Evolutionary conservation across 2,329 filamentous ascomycete genomes (phyloP), one percentile per base, ranked within the genome.

Genomic region (Penicillium crustosum): DNA sequence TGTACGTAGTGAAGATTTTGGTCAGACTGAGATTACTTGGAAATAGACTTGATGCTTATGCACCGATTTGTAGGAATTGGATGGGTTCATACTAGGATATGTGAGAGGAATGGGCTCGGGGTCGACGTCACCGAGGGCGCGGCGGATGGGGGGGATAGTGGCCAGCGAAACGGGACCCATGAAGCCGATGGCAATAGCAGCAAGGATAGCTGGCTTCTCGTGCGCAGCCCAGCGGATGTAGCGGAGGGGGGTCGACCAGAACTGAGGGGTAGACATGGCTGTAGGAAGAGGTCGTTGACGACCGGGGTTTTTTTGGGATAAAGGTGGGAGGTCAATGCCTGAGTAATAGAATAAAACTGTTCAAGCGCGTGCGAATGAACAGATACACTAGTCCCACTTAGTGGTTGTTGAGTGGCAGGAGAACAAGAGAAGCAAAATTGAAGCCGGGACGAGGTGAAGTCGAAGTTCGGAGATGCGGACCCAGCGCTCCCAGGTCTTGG

Each of bases 121-220:
- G 68, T 87, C 83, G 67, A 86, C 79, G 73, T 96, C 91, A 67
- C 93, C 93, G 57, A 96, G 76, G 63, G 79, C 81, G 61, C 81
- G 78, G 74, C 93, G 82, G 66, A 95, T 80, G 48, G 91, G 89
- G 43, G 93, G 92, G 1, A 91, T 88, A 56, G 83, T 81, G 59
- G 89, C 75, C 62, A 96, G 79, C 57, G 85, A 79, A 57, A 89
- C 76, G 36, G 93, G 94, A 12, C 92, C 92, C 55, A 86, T 70
- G 63, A 77, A 80, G 67, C 90, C 93, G 65, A 97, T 79, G 58
- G 90, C 73, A 70, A 91, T 80, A 68, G 90, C 91, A 84, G 87
- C 97, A 83, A 97, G 96, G 80, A 92, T 89, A 59, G 92, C 92
- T 51, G 94, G 94, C 76, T 89, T 90, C 77, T 94, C 89, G 79